A percentile compares a stretch with the other conserved stretches of the same genome.
Conservation (phyloP, 192 early-diverging fungal species). For the Martensiomyces pterosporus region DNA sequence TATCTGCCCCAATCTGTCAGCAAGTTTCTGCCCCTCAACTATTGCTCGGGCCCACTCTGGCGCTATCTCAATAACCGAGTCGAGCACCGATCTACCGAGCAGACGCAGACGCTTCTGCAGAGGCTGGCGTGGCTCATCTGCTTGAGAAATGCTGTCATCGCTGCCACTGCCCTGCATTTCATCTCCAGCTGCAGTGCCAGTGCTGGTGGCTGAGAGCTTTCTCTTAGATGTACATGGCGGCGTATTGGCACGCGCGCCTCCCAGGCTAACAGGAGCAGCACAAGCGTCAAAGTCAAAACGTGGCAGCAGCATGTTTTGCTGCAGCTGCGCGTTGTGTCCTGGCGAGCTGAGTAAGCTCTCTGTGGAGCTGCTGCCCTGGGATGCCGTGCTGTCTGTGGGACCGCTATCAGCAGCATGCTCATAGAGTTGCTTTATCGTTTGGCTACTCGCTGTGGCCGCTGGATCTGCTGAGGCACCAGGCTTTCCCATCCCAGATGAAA, state of each 20-base stretch:
- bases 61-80: constrained; percentile 26
- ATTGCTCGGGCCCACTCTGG: constrained; percentile 34
- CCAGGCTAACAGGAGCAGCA: not conserved
- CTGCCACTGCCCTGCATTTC: not conserved
- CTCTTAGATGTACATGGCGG: too few species aligned
- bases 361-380: too few species aligned
- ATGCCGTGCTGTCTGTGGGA: too few species aligned
- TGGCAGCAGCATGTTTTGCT: constrained; percentile 8
- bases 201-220: not conserved
- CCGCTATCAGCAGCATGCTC: not conserved
- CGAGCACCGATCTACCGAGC: constrained; percentile 14
- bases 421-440: too few species aligned
- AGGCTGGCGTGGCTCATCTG: constrained; percentile 1
- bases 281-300: constrained; percentile 14
- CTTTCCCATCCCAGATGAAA: too few species aligned
- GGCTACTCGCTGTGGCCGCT: too few species aligned
- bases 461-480: too few species aligned
- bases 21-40: constrained; percentile 15
- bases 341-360: too few species aligned
- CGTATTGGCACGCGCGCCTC: too few species aligned
- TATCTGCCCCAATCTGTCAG: constrained; percentile 28
- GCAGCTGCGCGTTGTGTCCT: constrained; percentile 7
- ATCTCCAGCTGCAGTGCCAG: not conserved
- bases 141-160: not conserved
- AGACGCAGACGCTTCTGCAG: constrained; percentile 23